Evolutionary conservation across 2,329 filamentous ascomycete genomes (phyloP), one percentile per base, ranked within the genome.

Genomic region (Samsoniella hepiali): DNA sequence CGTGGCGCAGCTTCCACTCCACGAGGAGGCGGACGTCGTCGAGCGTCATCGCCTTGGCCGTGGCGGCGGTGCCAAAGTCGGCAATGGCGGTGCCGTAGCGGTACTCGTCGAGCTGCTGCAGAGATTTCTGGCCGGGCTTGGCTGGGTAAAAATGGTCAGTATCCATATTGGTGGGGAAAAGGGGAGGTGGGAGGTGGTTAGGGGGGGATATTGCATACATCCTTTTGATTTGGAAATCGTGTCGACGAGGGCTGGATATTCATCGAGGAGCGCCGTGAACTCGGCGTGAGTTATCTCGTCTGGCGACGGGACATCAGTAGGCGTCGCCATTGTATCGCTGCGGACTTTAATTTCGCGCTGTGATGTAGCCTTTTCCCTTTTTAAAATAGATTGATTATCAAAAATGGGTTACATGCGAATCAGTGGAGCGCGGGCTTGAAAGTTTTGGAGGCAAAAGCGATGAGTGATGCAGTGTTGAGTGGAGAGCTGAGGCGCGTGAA

Each of bases 1-100:
- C 86, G 73, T 88, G 86, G 47, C 81, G 83, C 85, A 91, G 77
- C 72, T 91, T 91, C 88, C 89, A 91, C 54, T 88, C 82, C 10
- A 91, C 83, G 3, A 91, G 78, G 27, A 70, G 77, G 68, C 84
- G 81, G 40, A 91, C 77, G 69, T 91, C 83, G 1, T 81, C 77
- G 54, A 86, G 81, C 2, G 72, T 76, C 76, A 91, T 83, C 11
- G 73, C 66, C 5, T 72, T 72, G 17, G 70, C 69, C 10, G 72
- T 68, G 17, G 75, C 68, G 5, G 71, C 68, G 17, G 75, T 68
- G 7, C 74, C 68, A 65, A 89, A 85, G 1, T 69, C 66, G 1
- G 73, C 69, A 1, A 82, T 78, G 2, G 88, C 84, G 29, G 80
- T 78, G 9, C 74, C 72, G 69, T 88, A 88, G 63, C 89, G 84